Conservation (phyloP, 371 early-diverging fungal genomes). For the Mucor plumbeus region DNA sequence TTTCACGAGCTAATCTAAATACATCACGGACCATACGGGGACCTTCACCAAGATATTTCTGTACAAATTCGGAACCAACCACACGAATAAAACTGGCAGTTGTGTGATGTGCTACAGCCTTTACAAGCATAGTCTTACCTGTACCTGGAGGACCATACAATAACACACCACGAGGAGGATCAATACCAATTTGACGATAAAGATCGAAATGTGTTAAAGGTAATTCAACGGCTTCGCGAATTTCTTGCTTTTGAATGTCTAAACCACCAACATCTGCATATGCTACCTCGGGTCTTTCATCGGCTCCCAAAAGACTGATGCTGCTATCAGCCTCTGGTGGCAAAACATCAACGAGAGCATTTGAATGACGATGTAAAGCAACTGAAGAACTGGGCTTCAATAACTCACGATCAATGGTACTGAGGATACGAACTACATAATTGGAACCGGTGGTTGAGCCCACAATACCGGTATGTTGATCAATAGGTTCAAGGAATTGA, state of each 20-base stretch:
- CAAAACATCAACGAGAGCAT: conserved; percentile 95
- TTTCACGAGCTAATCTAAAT: conserved; percentile 98
- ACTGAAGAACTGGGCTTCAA: conserved; percentile 98
- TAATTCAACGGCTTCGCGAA: conserved; percentile 99
- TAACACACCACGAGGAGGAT: conserved; percentile 98
- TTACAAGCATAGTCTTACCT: conserved; percentile 99
- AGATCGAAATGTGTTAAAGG: conserved; percentile 99
- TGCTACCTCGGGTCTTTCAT: conserved; percentile 97
- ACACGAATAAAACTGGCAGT: conserved; percentile 99
- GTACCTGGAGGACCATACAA: conserved; percentile 99
- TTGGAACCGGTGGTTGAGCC: conserved; percentile 97
- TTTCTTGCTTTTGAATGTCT: conserved; percentile 99
- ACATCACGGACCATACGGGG: conserved; percentile 99
- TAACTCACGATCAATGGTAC: conserved; percentile 98
- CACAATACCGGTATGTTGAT: conserved; percentile 98
- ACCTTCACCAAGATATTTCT: conserved; percentile 99
- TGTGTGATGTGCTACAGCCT: conserved; percentile 99
- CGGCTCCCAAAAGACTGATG: conserved; percentile 93
- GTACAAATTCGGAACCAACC: conserved; percentile 99
- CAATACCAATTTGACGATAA: conserved; percentile 99
- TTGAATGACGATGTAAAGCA: conserved; percentile 98
- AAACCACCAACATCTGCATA: conserved; percentile 99
- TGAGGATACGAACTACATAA: conserved; percentile 96
- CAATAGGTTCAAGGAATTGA: conserved; percentile 99
- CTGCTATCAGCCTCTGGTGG: conserved; percentile 98